Evolutionary conservation across 2,329 filamentous ascomycete species (phyloP).

Genomic region (Phaeosphaeria sp.): DNA sequence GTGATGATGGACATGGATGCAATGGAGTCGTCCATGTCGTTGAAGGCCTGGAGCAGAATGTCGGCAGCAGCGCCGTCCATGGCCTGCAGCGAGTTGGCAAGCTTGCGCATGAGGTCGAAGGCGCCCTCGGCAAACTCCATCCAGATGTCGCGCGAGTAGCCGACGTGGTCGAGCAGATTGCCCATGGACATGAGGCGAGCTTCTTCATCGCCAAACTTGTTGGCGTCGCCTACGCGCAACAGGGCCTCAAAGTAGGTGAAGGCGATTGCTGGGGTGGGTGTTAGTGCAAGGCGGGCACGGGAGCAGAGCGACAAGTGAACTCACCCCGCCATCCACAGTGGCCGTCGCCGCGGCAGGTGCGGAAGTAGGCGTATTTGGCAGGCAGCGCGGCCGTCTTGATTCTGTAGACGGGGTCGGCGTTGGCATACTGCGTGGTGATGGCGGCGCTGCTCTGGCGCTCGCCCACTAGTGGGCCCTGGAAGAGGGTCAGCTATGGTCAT

Average conservation of each 20-base stretch:
- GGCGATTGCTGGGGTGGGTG: constrained; percentile 71
- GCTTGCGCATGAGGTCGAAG: constrained; percentile 68
- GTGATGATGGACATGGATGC: constrained; percentile 79
- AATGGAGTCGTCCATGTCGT: constrained; percentile 61
- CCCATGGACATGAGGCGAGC: constrained; percentile 74
- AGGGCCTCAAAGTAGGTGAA: constrained; percentile 94
- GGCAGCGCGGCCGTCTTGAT: constrained; percentile 86
- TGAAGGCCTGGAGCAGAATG: constrained; percentile 72
- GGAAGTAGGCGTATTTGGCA: constrained; percentile 84
- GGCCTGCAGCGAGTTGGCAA: constrained; percentile 63
- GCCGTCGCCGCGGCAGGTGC: constrained; percentile 87
- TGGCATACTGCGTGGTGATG: constrained; percentile 85
- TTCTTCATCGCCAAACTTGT: constrained; percentile 72
- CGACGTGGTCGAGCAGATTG: constrained; percentile 71
- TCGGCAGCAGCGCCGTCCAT: constrained; percentile 60
- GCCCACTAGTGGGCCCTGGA: constrained; percentile 82
- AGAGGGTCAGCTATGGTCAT: constrained; percentile 23
- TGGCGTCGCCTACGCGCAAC: constrained; percentile 68
- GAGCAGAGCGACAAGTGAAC: constrained; percentile 42
- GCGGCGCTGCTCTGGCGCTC: constrained; percentile 76
- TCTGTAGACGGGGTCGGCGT: constrained; percentile 83
- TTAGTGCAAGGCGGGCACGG: constrained; percentile 30
- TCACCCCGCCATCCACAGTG: constrained; percentile 98
- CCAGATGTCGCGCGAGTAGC: constrained; percentile 72
- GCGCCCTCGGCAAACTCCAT: constrained; percentile 86